Evolutionary conservation across 805 yeast species (phyloP).

Genomic region (Saccharomycopsis schoenii): DNA sequence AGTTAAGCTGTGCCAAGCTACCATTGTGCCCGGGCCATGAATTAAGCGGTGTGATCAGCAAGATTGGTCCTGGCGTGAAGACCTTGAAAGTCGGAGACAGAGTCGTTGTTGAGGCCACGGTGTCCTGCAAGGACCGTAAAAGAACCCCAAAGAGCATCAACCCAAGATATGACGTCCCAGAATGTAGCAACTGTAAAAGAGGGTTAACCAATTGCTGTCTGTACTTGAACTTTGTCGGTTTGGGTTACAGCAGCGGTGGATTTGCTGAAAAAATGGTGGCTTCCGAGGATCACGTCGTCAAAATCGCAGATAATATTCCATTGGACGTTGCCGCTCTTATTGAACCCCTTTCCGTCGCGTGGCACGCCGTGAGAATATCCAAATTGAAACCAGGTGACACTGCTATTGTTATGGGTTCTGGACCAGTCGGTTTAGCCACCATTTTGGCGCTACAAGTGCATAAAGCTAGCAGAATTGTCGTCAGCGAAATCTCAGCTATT

Average conservation of each 20-base stretch:
- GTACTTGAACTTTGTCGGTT: constrained; percentile 39
- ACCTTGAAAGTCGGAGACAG: constrained; percentile 41
- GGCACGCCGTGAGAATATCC: constrained; percentile 44
- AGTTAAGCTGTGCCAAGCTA: constrained; percentile 30
- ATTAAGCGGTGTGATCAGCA: constrained; percentile 36
- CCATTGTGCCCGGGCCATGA: constrained; percentile 50
- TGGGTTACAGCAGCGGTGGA: constrained; percentile 50
- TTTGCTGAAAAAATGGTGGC: constrained; percentile 40
- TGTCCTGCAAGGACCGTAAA: constrained; percentile 41
- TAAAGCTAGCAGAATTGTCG: constrained; percentile 34
- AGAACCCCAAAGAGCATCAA: constrained; percentile 28
- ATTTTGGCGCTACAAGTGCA: constrained; percentile 42
- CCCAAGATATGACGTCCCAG: constrained; percentile 22
- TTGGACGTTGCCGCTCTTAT: constrained; percentile 40
- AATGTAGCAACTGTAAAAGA: constrained; percentile 39
- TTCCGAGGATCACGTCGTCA: constrained; percentile 30
- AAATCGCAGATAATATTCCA: constrained; percentile 33
- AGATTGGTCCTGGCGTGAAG: constrained; percentile 37
- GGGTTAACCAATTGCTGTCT: constrained; percentile 47
- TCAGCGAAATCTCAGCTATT: constrained; percentile 39
- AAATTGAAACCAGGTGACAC: constrained; percentile 33
- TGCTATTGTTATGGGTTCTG: constrained; percentile 43
- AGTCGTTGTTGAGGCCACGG: constrained; percentile 55
- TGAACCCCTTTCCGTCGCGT: constrained; percentile 51
- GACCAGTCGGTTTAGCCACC: constrained; percentile 45